These are phyloP conservation scores for Pluteus cervinus DNA, from an alignment of 768 basidiomycete genomes.

Conservation along the genomic window DNA sequence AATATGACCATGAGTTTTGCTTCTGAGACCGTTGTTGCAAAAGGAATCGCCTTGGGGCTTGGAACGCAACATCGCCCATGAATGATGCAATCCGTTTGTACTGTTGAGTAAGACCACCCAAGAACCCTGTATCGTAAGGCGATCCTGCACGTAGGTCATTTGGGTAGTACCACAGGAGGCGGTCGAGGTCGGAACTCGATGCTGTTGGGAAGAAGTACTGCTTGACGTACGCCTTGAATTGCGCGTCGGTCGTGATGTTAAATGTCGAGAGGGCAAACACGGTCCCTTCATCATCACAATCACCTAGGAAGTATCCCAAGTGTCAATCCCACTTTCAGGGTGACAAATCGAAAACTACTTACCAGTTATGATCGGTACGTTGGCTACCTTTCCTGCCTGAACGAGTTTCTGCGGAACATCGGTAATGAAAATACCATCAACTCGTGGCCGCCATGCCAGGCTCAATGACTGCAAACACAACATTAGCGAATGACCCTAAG, in stretches of 20 bases:
- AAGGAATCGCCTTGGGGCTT: conserved; percentile 43
- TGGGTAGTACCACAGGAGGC: conserved; percentile 22
- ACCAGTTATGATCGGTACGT: conserved; percentile 26
- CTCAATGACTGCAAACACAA: conserved; percentile 21
- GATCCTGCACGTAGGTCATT: conserved; percentile 27
- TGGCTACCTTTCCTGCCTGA: conserved; percentile 26
- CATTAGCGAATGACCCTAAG: neutral
- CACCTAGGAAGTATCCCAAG: conserved; percentile 13
- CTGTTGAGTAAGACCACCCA: conserved; percentile 28
- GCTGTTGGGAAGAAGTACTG: conserved; percentile 15
- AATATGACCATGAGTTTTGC: conserved; percentile 35
- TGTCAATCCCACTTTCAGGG: conserved; percentile 2
- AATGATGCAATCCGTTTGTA: conserved; percentile 48
- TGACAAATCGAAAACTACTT: conserved; percentile 9
- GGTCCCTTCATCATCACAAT: conserved; percentile 41
- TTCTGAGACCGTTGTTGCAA: conserved; percentile 28
- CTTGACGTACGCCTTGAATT: conserved; percentile 9
- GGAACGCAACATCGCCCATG: conserved; percentile 44
- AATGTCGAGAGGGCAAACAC: conserved; percentile 16
- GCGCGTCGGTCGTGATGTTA: conserved; percentile 21
- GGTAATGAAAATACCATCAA: conserved; percentile 32
- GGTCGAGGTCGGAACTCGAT: conserved; percentile 12
- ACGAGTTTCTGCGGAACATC: conserved; percentile 27
- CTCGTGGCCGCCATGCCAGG: conserved; percentile 33
- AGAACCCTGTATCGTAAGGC: conserved; percentile 31